These are phyloP conservation scores for Eucalyptus shirleyi DNA, from an alignment of 345 rosid genomes.

Conservation along the genomic window DNA sequence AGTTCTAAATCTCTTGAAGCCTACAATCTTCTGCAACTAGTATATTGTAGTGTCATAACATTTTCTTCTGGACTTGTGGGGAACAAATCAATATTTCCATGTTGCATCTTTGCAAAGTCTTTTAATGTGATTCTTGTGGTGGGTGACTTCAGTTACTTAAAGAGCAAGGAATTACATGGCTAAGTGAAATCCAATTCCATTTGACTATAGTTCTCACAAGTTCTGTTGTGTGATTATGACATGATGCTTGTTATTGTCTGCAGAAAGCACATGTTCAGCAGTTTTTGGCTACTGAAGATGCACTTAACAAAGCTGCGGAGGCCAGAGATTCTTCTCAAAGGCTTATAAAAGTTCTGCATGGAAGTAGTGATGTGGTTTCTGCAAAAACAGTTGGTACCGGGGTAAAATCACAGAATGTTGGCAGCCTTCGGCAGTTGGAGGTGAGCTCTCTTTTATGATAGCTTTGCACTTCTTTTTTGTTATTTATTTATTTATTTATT, in stretches of 20 bases:
- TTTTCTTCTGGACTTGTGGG: not conserved
- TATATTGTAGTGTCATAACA: not conserved
- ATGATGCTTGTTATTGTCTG: not conserved
- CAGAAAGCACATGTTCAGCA: conserved; percentile 97
- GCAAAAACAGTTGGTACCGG: conserved; percentile 34
- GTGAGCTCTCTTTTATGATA: conserved; percentile 7
- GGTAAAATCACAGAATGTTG: conserved; percentile 51
- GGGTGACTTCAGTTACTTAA: not conserved
- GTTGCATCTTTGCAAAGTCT: not conserved
- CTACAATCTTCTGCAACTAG: not conserved
- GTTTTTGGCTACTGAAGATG: conserved; percentile 92
- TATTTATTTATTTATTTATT: not conserved
- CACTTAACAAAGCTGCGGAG: conserved; percentile 81
- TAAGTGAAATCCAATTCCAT: not conserved
- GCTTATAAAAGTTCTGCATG: conserved; percentile 65
- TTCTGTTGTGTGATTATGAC: not conserved
- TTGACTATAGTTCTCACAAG: not conserved
- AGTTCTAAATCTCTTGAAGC: not conserved
- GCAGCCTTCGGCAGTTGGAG: conserved; percentile 76
- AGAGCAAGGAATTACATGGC: not conserved
- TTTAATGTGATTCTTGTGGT: not conserved
- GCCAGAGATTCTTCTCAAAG: conserved; percentile 65
- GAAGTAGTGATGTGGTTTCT: conserved; percentile 43
- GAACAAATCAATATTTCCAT: not conserved
- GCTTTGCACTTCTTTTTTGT: not conserved